phyloP scores from a whole-genome alignment of 2,329 filamentous ascomycete genomes.

The Cladosporium cucumerinum region DNA sequence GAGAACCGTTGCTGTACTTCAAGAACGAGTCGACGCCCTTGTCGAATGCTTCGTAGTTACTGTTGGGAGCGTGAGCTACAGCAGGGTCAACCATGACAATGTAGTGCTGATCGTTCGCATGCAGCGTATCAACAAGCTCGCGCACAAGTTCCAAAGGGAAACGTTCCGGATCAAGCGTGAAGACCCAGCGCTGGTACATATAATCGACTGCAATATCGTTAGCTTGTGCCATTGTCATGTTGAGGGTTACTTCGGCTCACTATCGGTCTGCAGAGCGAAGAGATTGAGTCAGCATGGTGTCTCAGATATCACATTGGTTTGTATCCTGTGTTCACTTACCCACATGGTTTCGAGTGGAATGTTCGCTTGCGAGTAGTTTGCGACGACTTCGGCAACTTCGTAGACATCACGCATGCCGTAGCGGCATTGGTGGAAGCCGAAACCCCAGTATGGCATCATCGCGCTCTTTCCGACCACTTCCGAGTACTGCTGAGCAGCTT shows the following conservation, averaged over 20 bases:
- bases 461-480: slow-evolving; percentile 48
- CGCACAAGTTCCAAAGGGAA: slow-evolving; percentile 62
- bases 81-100: slow-evolving; percentile 73
- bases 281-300: neutral
- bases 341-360: slow-evolving; percentile 55
- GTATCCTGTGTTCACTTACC: neutral
- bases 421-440: slow-evolving; percentile 46
- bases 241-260: slow-evolving; percentile 37
- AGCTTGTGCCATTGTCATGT: slow-evolving; percentile 39
- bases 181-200: slow-evolving; percentile 51
- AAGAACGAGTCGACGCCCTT: slow-evolving; percentile 59
- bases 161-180: slow-evolving; percentile 62
- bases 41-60: slow-evolving; percentile 56
- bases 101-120: slow-evolving; percentile 35
- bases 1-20: slow-evolving; percentile 52
- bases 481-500: slow-evolving; percentile 50
- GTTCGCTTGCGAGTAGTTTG: slow-evolving; percentile 60
- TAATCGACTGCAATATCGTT: slow-evolving; percentile 31
- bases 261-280: slow-evolving; percentile 33
- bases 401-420: slow-evolving; percentile 57
- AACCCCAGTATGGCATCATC: slow-evolving; percentile 52
- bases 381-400: slow-evolving; percentile 63
- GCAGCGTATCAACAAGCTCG: slow-evolving; percentile 58
- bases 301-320: neutral
- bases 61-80: slow-evolving; percentile 36